Percentiles rank a stretch among this genome's conserved stretches.
These are phyloP conservation scores for Jimgerdemannia flammicorona DNA, from an alignment of 192 early-diverging fungal genomes.

Conservation along the genomic window DNA sequence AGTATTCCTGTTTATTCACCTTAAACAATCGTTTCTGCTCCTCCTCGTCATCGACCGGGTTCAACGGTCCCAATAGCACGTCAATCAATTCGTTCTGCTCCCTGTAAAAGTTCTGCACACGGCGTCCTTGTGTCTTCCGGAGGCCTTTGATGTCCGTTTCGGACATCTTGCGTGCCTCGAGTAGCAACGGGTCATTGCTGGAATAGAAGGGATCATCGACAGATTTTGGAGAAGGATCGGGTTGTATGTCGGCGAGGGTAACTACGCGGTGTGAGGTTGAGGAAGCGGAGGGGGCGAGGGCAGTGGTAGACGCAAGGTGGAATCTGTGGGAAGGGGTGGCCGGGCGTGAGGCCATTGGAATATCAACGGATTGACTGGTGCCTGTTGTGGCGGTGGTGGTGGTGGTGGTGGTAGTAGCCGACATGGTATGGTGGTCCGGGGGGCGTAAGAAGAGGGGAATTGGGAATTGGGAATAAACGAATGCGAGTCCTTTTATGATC, in stretches of 20 bases:
- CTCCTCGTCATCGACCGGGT: conserved; percentile 26
- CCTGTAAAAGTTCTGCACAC: conserved; percentile 70
- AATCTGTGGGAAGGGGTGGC: neutral
- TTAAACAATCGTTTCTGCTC: conserved; percentile 30
- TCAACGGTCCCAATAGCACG: conserved; percentile 57
- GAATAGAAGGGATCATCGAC: neutral
- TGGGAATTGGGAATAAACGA: too few species aligned
- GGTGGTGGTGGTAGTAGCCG: neutral
- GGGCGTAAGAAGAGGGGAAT: too few species aligned
- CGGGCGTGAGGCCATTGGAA: neutral
- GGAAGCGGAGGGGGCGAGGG: neutral
- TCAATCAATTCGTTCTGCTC: conserved; percentile 82
- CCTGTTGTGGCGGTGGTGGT: neutral
- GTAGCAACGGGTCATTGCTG: conserved; percentile 33
- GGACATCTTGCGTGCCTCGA: conserved; percentile 36
- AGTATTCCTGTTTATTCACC: conserved; percentile 24
- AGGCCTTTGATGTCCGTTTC: conserved; percentile 48
- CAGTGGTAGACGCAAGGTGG: neutral
- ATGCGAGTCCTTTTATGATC: too few species aligned
- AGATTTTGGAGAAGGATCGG: neutral
- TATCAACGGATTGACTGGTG: neutral
- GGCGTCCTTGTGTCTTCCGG: conserved; percentile 30
- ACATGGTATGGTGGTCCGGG: neutral
- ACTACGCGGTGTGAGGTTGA: neutral
- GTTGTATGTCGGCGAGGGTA: neutral